Evolutionary conservation across 2,329 filamentous ascomycete genomes (phyloP).

Genomic region (Fusarium newnesense): DNA sequence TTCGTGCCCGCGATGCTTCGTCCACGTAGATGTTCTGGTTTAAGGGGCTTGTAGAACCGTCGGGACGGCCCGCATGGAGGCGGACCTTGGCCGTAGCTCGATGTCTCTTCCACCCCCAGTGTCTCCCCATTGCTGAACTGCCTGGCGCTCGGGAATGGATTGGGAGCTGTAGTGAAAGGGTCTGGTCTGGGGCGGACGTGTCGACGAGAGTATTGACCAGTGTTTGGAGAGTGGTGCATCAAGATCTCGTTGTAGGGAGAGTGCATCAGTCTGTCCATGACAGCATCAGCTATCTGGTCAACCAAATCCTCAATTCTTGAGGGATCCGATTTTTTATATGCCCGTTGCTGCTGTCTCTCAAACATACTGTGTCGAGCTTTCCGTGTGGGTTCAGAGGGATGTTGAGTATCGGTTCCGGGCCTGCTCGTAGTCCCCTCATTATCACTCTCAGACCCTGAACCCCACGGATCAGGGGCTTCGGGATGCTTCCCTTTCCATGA

Average conservation of each 20-base stretch:
- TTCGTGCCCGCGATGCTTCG: background rate
- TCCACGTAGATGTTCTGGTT: background rate
- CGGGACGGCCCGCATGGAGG: background rate
- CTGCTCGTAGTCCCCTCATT: background rate
- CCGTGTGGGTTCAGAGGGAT: background rate
- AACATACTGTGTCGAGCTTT: background rate
- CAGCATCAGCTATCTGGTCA: background rate
- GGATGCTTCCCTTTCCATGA: background rate
- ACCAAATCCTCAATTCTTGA: background rate
- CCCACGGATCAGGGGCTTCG: background rate
- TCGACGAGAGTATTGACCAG: background rate
- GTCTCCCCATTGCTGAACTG: background rate
- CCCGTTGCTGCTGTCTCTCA: background rate
- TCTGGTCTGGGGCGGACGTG: background rate
- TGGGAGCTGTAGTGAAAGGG: background rate
- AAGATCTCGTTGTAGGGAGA: background rate
- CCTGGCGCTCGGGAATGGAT: background rate
- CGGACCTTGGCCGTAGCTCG: background rate
- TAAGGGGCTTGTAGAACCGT: background rate
- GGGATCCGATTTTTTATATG: no score
- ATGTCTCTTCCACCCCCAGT: background rate
- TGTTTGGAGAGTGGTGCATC: background rate
- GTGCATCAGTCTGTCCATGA: background rate
- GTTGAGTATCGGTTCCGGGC: background rate
- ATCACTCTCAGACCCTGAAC: background rate